Percentiles rank a stretch among this genome's conserved stretches.
phyloP scores from a whole-genome alignment of 148 eudicot genomes.

The Cornus controversa region DNA sequence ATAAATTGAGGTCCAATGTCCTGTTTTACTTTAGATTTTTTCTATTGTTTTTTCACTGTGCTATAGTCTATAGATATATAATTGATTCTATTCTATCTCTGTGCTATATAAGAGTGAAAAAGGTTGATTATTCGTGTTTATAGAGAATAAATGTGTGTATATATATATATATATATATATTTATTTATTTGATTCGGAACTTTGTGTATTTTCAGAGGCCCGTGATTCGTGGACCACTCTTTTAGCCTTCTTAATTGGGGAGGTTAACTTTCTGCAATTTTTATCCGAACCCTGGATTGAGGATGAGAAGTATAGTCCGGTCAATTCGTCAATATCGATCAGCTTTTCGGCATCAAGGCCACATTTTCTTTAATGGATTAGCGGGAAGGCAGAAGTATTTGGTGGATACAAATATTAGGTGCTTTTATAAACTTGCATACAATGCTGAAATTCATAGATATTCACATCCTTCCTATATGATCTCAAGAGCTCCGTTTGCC shows the following conservation, averaged over 20 bases:
- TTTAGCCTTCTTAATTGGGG: constrained; percentile 20
- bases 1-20: background rate
- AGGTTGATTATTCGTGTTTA: background rate
- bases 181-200: background rate
- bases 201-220: background rate
- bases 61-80: background rate
- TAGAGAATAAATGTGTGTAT: background rate
- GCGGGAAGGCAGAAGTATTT: constrained; percentile 27
- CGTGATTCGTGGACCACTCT: constrained; percentile 27
- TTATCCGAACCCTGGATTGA: constrained; percentile 16
- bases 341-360: constrained; percentile 33
- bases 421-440: constrained; percentile 22
- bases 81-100: background rate
- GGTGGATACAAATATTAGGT: constrained; percentile 20
- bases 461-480: constrained; percentile 30
- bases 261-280: constrained; percentile 11
- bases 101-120: background rate
- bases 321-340: constrained; percentile 39
- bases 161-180: background rate
- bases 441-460: constrained; percentile 24
- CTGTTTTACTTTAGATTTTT: background rate
- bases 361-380: constrained; percentile 22
- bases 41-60: background rate
- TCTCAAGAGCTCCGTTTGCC: constrained; percentile 46
- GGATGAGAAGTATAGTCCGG: constrained; percentile 55